Evolutionary conservation across 306 rosid species (phyloP), one percentile per base, ranked within the genome.

Genomic region (Glycine latifolia): DNA sequence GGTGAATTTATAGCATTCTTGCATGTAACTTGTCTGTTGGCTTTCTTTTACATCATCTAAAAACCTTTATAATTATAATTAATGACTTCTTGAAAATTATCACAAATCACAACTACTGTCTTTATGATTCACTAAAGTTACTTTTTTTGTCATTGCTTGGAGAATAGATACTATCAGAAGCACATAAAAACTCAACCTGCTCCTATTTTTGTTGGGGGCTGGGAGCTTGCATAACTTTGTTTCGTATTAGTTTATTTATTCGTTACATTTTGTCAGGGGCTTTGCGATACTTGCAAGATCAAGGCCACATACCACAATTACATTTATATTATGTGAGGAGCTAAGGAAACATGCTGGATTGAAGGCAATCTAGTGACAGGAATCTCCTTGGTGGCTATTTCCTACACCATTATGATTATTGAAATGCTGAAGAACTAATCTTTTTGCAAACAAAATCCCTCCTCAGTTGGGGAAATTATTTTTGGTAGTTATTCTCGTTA

Each of bases 291-390:
- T 91, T 73, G 94, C 98, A 76, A 89, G 98, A 88, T 83, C 93
- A 84, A 97, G 98, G 68, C 99, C 99, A 8, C 99, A 95, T 86
- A 92, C 98, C 75, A 93, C 94, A 76, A 92, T 93, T 46, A 95
- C 97, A 69, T 92, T 95, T 58, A 55, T 95, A 79, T 84, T 93
- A 35, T 92, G 90, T 9, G 99, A 95, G 94, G 89, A 93, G 90
- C 87, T 95, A 53, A 95, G 99, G 15, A 85, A 87, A 74, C 88
- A 84, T 83, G 87, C 93, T 37, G 98, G 98, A 81, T 81, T 95
- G 85, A 89, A 87, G 13, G 99, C 97, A 83, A 89, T 93, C 67
- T 92, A 87, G 75, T 55, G 52, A 71, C 26, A 3, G 41, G 76
- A 82, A 71, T 79, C 53, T 71, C 55, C 67, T 44, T 76, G 37